Percentiles rank a stretch among this genome's conserved stretches.
Evolutionary conservation across 2,329 filamentous ascomycete genomes (phyloP).

Genomic region (Aureobasidium leucospermi): DNA sequence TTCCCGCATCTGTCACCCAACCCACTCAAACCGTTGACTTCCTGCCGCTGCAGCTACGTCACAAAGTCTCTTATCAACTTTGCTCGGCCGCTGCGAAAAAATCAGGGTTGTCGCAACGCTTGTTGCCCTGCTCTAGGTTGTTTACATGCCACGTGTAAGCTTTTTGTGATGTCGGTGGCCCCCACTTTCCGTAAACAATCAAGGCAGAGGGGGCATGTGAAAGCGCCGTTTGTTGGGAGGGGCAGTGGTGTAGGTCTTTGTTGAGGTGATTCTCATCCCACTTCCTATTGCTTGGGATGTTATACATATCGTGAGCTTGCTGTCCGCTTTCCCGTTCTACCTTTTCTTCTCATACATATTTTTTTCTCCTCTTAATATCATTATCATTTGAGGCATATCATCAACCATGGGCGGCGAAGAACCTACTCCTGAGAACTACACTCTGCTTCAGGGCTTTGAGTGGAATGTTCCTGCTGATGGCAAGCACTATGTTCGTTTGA

Average conservation of each 20-base stretch:
- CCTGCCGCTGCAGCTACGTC: too few relatives aligned
- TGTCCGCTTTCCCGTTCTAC: neutral
- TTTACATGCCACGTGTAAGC: neutral
- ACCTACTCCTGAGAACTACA: constrained; percentile 26
- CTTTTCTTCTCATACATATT: neutral
- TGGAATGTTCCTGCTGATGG: constrained; percentile 61
- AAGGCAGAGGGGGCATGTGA: too few relatives aligned
- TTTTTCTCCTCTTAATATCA: neutral
- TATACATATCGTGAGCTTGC: neutral
- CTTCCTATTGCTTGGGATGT: too few relatives aligned
- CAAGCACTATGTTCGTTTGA: constrained; percentile 55
- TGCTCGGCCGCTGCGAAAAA: too few relatives aligned
- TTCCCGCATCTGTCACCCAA: neutral
- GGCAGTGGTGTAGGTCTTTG: neutral
- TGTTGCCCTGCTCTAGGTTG: neutral
- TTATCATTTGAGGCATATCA: neutral
- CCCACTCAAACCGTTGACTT: neutral
- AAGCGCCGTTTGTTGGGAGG: neutral
- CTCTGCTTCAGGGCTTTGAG: constrained; percentile 63
- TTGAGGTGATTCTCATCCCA: neutral
- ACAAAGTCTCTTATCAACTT: too few relatives aligned
- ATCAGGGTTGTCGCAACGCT: too few relatives aligned
- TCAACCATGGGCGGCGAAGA: constrained; percentile 16
- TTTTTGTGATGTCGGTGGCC: neutral
- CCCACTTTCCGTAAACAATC: too few relatives aligned